Percentiles rank a stretch among this genome's conserved stretches.
These are phyloP conservation scores for Tarenaya hassleriana DNA, from an alignment of 345 rosid genomes.

Conservation along the genomic window DNA sequence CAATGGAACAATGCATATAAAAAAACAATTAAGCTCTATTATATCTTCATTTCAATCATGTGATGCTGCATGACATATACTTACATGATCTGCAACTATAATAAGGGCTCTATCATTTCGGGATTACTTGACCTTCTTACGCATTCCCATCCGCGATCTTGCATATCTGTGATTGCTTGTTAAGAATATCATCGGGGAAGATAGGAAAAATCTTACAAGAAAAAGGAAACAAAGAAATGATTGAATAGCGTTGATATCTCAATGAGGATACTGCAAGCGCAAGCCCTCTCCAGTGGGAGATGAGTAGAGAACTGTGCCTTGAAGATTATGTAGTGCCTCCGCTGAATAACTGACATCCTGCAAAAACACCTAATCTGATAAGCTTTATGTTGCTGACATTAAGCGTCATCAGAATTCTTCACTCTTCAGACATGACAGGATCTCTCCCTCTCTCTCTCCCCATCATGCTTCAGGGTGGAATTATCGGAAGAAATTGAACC, in stretches of 20 bases:
- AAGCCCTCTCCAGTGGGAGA: constrained; percentile 66
- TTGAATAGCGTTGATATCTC: constrained; percentile 12
- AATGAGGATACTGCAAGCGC: constrained; percentile 77
- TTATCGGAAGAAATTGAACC: constrained; percentile 35
- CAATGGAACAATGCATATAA: too few species aligned
- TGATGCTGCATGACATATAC: too few species aligned
- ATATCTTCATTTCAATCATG: too few species aligned
- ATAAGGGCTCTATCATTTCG: constrained; percentile 2
- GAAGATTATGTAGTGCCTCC: constrained; percentile 61
- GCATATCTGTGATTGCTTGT: constrained; percentile 53
- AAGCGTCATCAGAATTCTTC: constrained; percentile 5
- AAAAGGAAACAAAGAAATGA: not conserved
- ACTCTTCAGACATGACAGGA: not conserved
- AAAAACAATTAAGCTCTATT: too few species aligned
- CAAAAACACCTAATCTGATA: constrained; percentile 16
- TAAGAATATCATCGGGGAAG: constrained; percentile 28
- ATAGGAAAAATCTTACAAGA: constrained; percentile 13
- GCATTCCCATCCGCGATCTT: constrained; percentile 79
- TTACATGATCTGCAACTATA: too few species aligned
- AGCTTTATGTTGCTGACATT: not conserved
- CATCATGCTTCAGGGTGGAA: too few species aligned
- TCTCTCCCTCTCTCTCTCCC: not conserved
- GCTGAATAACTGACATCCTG: constrained; percentile 77
- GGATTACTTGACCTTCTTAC: constrained; percentile 34
- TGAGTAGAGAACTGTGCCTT: constrained; percentile 68